phyloP scores from a whole-genome alignment of 1,284 basidiomycete species.

The Sutorius eximius region DNA sequence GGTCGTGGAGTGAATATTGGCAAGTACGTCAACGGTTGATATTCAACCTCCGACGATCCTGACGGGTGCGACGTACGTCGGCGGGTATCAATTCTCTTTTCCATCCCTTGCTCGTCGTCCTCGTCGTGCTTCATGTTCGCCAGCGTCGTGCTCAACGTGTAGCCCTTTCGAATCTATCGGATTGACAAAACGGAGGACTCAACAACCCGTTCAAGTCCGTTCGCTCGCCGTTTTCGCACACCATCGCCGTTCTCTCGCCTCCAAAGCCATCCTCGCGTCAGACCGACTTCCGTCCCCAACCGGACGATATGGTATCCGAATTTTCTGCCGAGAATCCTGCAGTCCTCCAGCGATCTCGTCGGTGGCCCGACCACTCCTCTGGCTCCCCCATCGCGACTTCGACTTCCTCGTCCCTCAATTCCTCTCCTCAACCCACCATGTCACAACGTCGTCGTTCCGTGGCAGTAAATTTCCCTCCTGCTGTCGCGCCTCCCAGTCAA shows the following conservation, averaged over 20 bases:
- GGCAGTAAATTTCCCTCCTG: conserved; percentile 59
- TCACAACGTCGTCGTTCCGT: conserved; percentile 64
- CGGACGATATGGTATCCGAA: conserved; percentile 51
- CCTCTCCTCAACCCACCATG: conserved; percentile 36
- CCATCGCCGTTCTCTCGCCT: background rate
- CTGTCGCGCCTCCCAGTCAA: conserved; percentile 69
- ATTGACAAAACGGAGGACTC: conserved; percentile 20
- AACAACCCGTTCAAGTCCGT: conserved; percentile 9
- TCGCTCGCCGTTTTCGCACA: conserved; percentile 10
- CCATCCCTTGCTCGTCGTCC: conserved; percentile 6
- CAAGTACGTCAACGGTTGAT: conserved; percentile 3
- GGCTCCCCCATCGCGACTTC: conserved; percentile 31
- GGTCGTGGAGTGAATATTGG: conserved; percentile 11
- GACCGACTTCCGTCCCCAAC: background rate
- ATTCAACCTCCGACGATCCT: conserved; percentile 34
- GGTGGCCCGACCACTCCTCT: conserved; percentile 47
- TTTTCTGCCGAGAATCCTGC: conserved; percentile 47
- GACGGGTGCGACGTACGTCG: conserved; percentile 16
- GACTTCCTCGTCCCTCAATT: conserved; percentile 37
- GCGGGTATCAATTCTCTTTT: conserved; percentile 2
- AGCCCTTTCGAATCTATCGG: conserved; percentile 6
- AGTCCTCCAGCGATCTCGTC: conserved; percentile 41
- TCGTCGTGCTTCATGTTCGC: conserved; percentile 17
- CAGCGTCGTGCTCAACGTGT: conserved; percentile 12
- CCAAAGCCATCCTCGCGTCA: background rate